Evolutionary conservation across 495 filamentous ascomycete species (phyloP), one percentile per base, ranked within the genome.

Genomic region (Talaromyces stipitatus): DNA sequence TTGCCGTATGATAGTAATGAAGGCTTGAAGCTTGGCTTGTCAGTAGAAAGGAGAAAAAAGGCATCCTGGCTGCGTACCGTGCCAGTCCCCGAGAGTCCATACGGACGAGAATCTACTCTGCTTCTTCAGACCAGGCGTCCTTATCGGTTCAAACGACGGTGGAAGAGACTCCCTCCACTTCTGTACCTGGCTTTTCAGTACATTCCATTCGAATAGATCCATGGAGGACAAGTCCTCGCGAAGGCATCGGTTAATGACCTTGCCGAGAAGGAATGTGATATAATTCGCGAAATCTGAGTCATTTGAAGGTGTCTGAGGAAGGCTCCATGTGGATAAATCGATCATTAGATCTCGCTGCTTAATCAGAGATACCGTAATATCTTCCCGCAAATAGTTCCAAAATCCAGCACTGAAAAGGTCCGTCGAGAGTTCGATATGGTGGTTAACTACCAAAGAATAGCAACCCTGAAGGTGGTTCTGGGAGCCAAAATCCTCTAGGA

Each of bases 321-420:
- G 22, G 26, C 16, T 41, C n/a, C 58, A 59, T 16, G 58, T 48
- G 3, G 29, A 43, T 1, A 72, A 57, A 18, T 66, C 65, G 20
- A 74, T 72, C 60, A 67, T 69, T 1, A 73, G 52, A 24, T 57
- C 58, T 6, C 68, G 61, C 20, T 64, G 59, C 20, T 66, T 62
- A 32, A 70, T 66, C 6, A 74, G 57, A 22, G 69, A 66, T 2
- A 72, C 66, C 0, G 69, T 72, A 47, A 73, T 74, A 18, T 74
- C 67, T 61, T 73, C 69, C 0, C 70, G 61, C 2, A 74, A 62
- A n/a, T 72, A 69, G 43, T 73, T 73, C 72, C 69, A 74, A 28
- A 71, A 68, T 1, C 69, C 69, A 16, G 70, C 66, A 46, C 60
- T 61, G 26, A 66, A 38, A 4, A 73, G 60, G 8, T 61, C 65